Conservation (phyloP, 352 stramenopile species). For the Pythium rhizo-oryzae region DNA sequence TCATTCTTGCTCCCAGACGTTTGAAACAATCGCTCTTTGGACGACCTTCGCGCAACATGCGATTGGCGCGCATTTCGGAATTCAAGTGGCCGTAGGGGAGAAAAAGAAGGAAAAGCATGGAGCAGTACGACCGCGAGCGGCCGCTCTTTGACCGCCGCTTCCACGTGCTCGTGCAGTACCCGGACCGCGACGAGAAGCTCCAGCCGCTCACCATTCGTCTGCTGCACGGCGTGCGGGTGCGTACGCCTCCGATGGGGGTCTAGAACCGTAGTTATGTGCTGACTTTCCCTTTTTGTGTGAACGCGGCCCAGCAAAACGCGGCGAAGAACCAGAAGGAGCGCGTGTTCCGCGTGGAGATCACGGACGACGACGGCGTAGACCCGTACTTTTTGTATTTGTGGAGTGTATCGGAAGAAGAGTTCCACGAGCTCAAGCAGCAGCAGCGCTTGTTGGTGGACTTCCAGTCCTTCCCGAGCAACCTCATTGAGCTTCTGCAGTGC, state of each 20-base stretch:
- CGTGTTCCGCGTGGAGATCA: slow-evolving; percentile 93
- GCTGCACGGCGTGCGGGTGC: slow-evolving; percentile 72
- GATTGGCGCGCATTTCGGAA: slow-evolving; percentile 30
- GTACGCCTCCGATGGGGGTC: neutral
- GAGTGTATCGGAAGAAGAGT: slow-evolving; percentile 95
- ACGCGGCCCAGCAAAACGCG: slow-evolving; percentile 55
- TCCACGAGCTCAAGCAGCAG: slow-evolving; percentile 94
- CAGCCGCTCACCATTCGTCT: slow-evolving; percentile 75
- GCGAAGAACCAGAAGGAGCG: slow-evolving; percentile 84
- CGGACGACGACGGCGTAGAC: slow-evolving; percentile 90
- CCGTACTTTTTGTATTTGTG: slow-evolving; percentile 93
- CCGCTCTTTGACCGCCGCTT: slow-evolving; percentile 87
- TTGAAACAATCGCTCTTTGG: slow-evolving; percentile 18
- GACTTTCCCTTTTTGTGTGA: neutral
- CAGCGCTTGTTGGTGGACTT: slow-evolving; percentile 95
- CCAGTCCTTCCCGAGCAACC: slow-evolving; percentile 87
- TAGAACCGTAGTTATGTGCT: slow-evolving; percentile 2
- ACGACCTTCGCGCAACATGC: slow-evolving; percentile 23
- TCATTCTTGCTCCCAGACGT: slow-evolving; percentile 10
- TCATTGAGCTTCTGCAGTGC: slow-evolving; percentile 92
- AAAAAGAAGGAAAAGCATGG: slow-evolving; percentile 42
- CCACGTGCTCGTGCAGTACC: slow-evolving; percentile 82
- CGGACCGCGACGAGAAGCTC: slow-evolving; percentile 81
- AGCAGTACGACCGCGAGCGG: slow-evolving; percentile 75
- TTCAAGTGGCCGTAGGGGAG: slow-evolving; percentile 9